phyloP scores from a whole-genome alignment of 2,329 filamentous ascomycete species.

The Didymella pomorum region DNA sequence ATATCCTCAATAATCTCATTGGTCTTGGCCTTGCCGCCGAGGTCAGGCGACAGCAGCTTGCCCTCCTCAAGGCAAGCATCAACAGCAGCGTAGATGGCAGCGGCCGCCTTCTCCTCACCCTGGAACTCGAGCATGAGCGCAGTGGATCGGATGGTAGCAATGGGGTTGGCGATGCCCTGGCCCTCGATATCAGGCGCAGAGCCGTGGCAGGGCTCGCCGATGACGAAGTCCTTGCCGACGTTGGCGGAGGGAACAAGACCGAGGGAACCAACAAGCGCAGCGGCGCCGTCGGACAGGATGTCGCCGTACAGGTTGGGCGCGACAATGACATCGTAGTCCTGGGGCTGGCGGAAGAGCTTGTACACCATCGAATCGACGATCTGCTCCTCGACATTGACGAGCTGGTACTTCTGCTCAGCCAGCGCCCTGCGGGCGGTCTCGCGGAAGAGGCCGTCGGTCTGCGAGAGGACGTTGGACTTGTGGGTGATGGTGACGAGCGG shows the following conservation, averaged over 20 bases:
- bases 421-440: conserved; percentile 78
- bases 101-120: conserved; percentile 84
- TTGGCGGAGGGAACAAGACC: conserved; percentile 95
- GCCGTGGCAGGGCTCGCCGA: conserved; percentile 97
- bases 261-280: conserved; percentile 88
- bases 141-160: conserved; percentile 89
- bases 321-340: conserved; percentile 96
- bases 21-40: conserved; percentile 87
- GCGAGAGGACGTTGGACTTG: conserved; percentile 96
- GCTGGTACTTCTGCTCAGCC: conserved; percentile 67
- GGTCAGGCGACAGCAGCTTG: conserved; percentile 82
- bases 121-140: conserved; percentile 97
- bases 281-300: conserved; percentile 93
- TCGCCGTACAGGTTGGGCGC: conserved; percentile 98
- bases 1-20: conserved; percentile 89
- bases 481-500: conserved; percentile 95
- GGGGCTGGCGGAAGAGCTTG: conserved; percentile 97
- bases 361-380: conserved; percentile 99
- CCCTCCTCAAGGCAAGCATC: conserved; percentile 89
- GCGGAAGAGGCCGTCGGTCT: conserved; percentile 96
- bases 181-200: conserved; percentile 96
- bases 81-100: conserved; percentile 88
- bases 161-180: conserved; percentile 91
- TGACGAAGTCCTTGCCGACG: conserved; percentile 91
- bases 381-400: conserved; percentile 85